Conservation (phyloP, 805 yeast species). For the Saccharomyces kudriavzevii region DNA sequence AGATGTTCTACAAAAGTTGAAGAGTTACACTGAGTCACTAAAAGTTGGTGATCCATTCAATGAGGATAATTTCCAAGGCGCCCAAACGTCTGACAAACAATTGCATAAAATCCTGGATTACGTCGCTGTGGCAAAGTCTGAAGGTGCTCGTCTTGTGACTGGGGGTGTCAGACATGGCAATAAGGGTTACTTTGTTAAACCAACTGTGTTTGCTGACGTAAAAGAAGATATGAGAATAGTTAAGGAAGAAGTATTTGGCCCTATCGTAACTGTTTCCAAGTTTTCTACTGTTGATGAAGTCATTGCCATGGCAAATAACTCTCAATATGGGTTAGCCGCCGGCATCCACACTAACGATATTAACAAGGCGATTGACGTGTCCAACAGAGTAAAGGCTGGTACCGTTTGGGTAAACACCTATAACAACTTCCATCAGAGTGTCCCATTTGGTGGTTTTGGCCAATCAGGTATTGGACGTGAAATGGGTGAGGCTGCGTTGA, state of each 20-base stretch:
- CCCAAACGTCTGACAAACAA: slow-evolving; percentile 64
- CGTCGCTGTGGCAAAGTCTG: slow-evolving; percentile 55
- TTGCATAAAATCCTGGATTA: slow-evolving; percentile 55
- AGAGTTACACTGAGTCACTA: slow-evolving; percentile 38
- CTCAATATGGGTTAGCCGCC: slow-evolving; percentile 80
- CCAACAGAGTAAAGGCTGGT: slow-evolving; percentile 66
- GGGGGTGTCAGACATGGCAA: slow-evolving; percentile 75
- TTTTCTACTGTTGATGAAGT: slow-evolving; percentile 70
- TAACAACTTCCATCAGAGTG: slow-evolving; percentile 74
- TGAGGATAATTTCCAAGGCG: slow-evolving; percentile 61
- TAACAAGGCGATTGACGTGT: slow-evolving; percentile 57
- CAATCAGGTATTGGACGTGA: slow-evolving; percentile 87
- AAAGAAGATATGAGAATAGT: slow-evolving; percentile 65
- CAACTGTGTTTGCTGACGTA: slow-evolving; percentile 83
- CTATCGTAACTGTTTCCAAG: slow-evolving; percentile 70
- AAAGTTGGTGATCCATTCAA: slow-evolving; percentile 79
- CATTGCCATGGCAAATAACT: slow-evolving; percentile 62
- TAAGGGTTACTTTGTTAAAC: slow-evolving; percentile 67
- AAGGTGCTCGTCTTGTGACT: slow-evolving; percentile 62
- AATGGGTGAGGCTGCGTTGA: slow-evolving; percentile 80
- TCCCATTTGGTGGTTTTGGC: slow-evolving; percentile 90
- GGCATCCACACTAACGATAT: slow-evolving; percentile 71
- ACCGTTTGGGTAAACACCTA: slow-evolving; percentile 79
- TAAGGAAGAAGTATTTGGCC: slow-evolving; percentile 88
- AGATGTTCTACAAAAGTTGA: slow-evolving; percentile 51